These are phyloP conservation scores for Castanea sativa DNA, from an alignment of 306 rosid genomes.

Conservation along the genomic window DNA sequence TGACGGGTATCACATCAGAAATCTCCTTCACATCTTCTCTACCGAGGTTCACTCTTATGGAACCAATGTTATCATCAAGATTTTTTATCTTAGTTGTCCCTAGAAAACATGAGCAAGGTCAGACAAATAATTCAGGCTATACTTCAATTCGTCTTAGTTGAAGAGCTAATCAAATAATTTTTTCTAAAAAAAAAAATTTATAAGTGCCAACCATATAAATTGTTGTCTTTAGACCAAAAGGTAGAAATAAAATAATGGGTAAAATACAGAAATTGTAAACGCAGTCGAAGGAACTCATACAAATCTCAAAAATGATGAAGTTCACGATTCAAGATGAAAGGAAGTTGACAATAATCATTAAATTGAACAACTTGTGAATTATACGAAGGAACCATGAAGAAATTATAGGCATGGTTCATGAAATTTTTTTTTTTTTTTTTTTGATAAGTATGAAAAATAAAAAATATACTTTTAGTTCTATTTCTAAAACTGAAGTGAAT, in stretches of 20 bases:
- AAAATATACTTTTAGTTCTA: no score
- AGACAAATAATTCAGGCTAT: not conserved
- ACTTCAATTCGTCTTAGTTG: not conserved
- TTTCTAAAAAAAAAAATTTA: no score
- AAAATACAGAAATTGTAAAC: not conserved
- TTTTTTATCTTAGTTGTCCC: slow-evolving; percentile 66
- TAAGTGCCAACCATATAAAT: no score
- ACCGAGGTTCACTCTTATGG: slow-evolving; percentile 44
- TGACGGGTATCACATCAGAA: slow-evolving; percentile 35
- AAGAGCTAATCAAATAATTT: not conserved
- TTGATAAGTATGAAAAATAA: no score
- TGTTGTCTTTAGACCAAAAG: not conserved
- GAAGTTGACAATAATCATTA: not conserved
- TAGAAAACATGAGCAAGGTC: slow-evolving; percentile 7
- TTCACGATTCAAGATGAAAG: not conserved
- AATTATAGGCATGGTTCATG: no score
- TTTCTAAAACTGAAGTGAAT: no score
- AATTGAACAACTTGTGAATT: not conserved
- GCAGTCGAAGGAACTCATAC: not conserved
- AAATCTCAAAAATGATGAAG: not conserved
- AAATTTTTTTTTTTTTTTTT: no score
- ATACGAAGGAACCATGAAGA: not conserved
- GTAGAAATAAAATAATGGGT: not conserved
- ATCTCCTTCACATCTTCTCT: slow-evolving; percentile 48
- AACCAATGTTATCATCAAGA: slow-evolving; percentile 50